Evolutionary conservation across 208 protist genomes (phyloP).

Genomic region (Herpetomonas muscarum): DNA sequence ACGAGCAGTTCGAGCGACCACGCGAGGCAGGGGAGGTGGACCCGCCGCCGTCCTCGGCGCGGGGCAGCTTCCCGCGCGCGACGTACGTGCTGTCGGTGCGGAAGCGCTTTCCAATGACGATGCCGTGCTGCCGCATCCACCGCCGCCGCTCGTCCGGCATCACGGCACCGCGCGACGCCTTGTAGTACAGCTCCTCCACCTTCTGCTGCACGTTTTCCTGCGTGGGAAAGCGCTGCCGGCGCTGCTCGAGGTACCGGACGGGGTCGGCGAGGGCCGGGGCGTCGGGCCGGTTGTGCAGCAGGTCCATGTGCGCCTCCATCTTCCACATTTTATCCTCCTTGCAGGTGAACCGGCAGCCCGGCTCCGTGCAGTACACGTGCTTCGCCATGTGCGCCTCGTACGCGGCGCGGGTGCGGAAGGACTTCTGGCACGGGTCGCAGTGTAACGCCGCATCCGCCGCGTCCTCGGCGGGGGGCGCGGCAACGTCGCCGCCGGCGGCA

Average conservation of each 20-base stretch:
- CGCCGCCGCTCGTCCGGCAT: constrained; percentile 73
- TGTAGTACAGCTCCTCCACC: constrained; percentile 87
- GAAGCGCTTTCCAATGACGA: constrained; percentile 61
- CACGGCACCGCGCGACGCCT: constrained; percentile 65
- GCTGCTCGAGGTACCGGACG: constrained; percentile 59
- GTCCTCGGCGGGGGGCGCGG: too few species aligned
- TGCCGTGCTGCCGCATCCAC: constrained; percentile 81
- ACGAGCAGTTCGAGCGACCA: constrained; percentile 6
- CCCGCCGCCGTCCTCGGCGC: constrained; percentile 1
- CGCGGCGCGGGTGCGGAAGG: constrained; percentile 42
- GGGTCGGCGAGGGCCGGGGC: constrained; percentile 77
- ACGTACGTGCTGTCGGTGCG: constrained; percentile 59
- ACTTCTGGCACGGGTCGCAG: constrained; percentile 83
- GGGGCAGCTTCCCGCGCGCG: constrained; percentile 27
- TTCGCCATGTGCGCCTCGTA: constrained; percentile 60
- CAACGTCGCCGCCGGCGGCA: background rate
- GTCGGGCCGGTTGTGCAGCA: constrained; percentile 80
- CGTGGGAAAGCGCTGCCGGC: constrained; percentile 73
- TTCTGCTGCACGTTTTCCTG: constrained; percentile 64
- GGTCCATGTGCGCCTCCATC: constrained; percentile 86
- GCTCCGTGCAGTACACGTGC: constrained; percentile 79
- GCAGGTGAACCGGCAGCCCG: constrained; percentile 86
- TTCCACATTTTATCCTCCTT: constrained; percentile 49
- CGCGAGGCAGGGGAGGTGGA: background rate
- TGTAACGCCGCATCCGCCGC: too few species aligned